Conservation (phyloP, 352 stramenopile species). For the Phytophthora sp. region DNA sequence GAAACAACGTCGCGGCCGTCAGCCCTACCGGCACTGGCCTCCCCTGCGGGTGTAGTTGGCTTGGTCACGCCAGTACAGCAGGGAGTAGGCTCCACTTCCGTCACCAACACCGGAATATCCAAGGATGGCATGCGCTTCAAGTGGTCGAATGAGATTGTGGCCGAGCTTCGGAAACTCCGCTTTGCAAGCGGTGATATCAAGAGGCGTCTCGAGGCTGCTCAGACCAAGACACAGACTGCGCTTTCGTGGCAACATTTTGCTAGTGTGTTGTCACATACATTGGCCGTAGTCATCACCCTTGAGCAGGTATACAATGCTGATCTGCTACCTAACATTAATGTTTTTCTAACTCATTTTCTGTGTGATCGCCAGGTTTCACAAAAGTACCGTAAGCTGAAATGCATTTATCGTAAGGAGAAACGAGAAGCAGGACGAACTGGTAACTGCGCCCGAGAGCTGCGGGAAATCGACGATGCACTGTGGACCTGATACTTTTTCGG, state of each 20-base stretch:
- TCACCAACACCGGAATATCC: not conserved
- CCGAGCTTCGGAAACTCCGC: not conserved
- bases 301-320: not conserved
- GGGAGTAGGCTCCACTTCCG: too few species aligned
- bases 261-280: not conserved
- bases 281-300: not conserved
- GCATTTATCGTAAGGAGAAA: slow-evolving; percentile 5
- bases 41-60: too few species aligned
- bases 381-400: not conserved
- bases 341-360: not conserved
- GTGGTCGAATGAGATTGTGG: not conserved
- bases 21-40: too few species aligned
- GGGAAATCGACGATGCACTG: slow-evolving; percentile 2
- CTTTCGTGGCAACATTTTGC: not conserved
- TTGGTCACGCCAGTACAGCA: too few species aligned
- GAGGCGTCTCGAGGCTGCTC: not conserved
- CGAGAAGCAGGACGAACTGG: not conserved
- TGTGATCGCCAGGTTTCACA: not conserved
- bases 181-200: not conserved
- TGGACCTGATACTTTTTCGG: slow-evolving; percentile 1
- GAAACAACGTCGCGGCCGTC: too few species aligned
- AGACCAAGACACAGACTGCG: not conserved
- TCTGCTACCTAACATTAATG: not conserved
- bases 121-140: not conserved
- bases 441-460: not conserved